phyloP scores from a whole-genome alignment of 441 rosid genomes.

The Croton setiger region DNA sequence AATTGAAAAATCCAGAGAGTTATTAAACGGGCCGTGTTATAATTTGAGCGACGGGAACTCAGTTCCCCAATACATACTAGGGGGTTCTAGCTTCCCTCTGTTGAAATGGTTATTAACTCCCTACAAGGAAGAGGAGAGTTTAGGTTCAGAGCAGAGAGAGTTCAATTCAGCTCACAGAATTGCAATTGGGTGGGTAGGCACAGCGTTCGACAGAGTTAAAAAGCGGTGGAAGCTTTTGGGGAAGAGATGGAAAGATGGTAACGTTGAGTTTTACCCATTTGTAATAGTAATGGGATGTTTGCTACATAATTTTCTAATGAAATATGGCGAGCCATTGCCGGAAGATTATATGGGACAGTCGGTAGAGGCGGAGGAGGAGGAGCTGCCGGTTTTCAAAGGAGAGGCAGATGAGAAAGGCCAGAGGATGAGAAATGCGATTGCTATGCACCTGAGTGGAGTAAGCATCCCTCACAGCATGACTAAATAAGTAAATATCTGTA shows the following conservation, averaged over 20 bases:
- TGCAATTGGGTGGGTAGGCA: slow-evolving; percentile 30
- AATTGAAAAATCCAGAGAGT: slow-evolving; percentile 41
- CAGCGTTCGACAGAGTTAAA: slow-evolving; percentile 30
- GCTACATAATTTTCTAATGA: slow-evolving; percentile 65
- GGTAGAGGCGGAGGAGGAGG: slow-evolving; percentile 24
- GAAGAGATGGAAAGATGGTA: slow-evolving; percentile 58
- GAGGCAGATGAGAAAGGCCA: slow-evolving; percentile 36
- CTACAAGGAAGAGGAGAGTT: slow-evolving; percentile 47
- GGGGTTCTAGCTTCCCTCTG: slow-evolving; percentile 65
- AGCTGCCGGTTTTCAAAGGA: slow-evolving; percentile 37
- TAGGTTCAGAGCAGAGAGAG: slow-evolving; percentile 33
- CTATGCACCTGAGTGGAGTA: slow-evolving; percentile 47
- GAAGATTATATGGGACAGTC: slow-evolving; percentile 28
- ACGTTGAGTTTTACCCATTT: slow-evolving; percentile 53
- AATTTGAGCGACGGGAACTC: slow-evolving; percentile 39
- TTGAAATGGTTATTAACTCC: slow-evolving; percentile 73
- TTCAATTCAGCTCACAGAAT: slow-evolving; percentile 44
- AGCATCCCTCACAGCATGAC: slow-evolving; percentile 33
- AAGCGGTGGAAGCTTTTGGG: slow-evolving; percentile 61
- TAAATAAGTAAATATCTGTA: slow-evolving; percentile 3
- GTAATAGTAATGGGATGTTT: slow-evolving; percentile 60
- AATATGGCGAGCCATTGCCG: slow-evolving; percentile 36
- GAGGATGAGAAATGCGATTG: slow-evolving; percentile 56
- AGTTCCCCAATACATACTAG: slow-evolving; percentile 58
- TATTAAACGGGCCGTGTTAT: slow-evolving; percentile 42